Base-by-base conservation (phyloP, 169 alveolate genomes). In the Cryptosporidium andersoni region DNA sequence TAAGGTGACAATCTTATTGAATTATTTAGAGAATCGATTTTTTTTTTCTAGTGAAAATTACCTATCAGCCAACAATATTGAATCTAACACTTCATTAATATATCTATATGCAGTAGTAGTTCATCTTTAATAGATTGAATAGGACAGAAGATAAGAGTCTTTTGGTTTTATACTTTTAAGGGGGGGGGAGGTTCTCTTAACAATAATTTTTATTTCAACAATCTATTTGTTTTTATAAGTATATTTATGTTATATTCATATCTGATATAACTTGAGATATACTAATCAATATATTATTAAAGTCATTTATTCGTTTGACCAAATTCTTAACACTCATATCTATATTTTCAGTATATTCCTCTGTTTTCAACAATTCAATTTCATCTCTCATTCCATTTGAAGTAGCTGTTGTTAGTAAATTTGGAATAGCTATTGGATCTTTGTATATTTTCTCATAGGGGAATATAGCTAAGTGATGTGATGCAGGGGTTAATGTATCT, bases 401-500 rank as follows among this genome's bases (percentile, higher is more conserved):
- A 34, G 60, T 74, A 12, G 74, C 60, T 11, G 85, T 74, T 6
- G 85, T 56, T 2, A 74, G 68, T 0, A 74, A 49, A 42, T 74
- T 68, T 9, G 85, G 85, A 66, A 74, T 74, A n/a, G 68, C 40
- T 45, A 74, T 48, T 25, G 85, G 85, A 39, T 74, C 85, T 25
- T 60, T 74, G 85, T 74, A 74, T 5, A 74, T 74, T 34, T 74
- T 74, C 48, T 74, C 85, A 58, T 43, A 74, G n/a, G 85, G 85
- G 48, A 58, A 62, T 52, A 74, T 12, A 3, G 64, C 66, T 34
- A 74, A 43, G 43, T 74, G 67, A 62, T 74, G 85, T 12, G 85
- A 74, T 25, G 43, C 43, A 7, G 85, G 85, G 49, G 85, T 48
- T 7, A 74, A 25, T 14, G 85, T 12, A 34, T 74, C 85, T 34